These are phyloP conservation scores for Erodium texanum DNA, from an alignment of 441 rosid species.

Conservation along the genomic window DNA sequence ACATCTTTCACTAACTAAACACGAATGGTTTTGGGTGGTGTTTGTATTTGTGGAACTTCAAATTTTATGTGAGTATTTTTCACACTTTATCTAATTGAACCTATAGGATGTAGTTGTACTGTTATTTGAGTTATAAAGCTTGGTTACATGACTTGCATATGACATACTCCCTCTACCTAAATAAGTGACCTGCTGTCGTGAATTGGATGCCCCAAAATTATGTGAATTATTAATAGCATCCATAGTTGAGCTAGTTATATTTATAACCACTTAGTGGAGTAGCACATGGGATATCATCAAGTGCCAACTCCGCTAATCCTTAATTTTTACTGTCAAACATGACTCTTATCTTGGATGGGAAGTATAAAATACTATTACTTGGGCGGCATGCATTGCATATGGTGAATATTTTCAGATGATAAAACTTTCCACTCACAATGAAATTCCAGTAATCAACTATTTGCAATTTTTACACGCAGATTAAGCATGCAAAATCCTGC, in stretches of 20 bases:
- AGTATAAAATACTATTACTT: not conserved
- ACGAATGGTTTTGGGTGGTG: too few relatives aligned
- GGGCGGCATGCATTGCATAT: not conserved
- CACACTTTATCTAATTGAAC: too few relatives aligned
- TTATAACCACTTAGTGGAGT: not conserved
- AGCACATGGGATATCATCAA: not conserved
- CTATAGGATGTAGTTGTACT: too few relatives aligned
- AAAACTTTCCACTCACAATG: not conserved
- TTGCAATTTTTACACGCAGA: conserved; percentile 37
- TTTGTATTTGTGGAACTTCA: too few relatives aligned
- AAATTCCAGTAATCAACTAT: conserved; percentile 12
- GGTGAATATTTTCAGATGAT: not conserved
- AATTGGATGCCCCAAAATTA: not conserved
- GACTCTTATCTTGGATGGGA: not conserved
- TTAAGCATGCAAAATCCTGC: conserved; percentile 59
- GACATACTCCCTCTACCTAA: too few relatives aligned
- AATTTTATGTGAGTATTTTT: too few relatives aligned
- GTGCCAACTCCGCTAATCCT: not conserved
- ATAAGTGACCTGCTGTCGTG: too few relatives aligned
- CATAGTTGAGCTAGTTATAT: not conserved
- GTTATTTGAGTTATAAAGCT: too few relatives aligned
- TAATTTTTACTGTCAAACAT: not conserved
- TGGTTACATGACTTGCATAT: too few relatives aligned
- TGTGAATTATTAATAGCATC: not conserved
- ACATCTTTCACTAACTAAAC: too few relatives aligned